Conservation (phyloP, 345 rosid species). For the Trapa bicornis region DNA sequence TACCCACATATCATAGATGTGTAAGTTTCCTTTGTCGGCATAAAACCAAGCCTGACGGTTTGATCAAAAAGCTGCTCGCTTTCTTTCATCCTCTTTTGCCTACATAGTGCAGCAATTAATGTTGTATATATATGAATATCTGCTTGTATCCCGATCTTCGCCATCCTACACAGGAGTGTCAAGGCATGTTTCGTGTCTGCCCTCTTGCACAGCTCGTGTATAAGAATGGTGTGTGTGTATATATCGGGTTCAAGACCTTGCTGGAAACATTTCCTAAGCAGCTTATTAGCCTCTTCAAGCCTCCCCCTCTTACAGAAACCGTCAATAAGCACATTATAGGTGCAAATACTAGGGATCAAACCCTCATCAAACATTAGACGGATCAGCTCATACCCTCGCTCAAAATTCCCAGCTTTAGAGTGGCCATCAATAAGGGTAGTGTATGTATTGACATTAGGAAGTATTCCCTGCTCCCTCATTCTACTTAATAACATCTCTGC, state of each 20-base stretch:
- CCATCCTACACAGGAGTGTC: constrained; percentile 48
- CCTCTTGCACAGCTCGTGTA: constrained; percentile 54
- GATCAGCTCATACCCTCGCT: constrained; percentile 63
- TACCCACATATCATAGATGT: constrained; percentile 76
- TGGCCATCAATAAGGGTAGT: constrained; percentile 63
- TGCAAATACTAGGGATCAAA: constrained; percentile 45
- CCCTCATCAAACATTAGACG: constrained; percentile 52
- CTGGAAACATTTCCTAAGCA: constrained; percentile 35
- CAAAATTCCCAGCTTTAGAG: constrained; percentile 58
- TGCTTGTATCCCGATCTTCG: constrained; percentile 43
- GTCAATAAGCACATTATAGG: constrained; percentile 46
- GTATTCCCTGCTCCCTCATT: constrained; percentile 78
- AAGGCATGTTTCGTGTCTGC: constrained; percentile 38
- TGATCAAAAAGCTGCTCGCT: constrained; percentile 49
- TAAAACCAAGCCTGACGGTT: constrained; percentile 37
- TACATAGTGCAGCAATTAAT: constrained; percentile 56
- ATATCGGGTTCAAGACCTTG: constrained; percentile 55
- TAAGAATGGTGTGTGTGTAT: constrained; percentile 74
- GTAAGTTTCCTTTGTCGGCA: constrained; percentile 81
- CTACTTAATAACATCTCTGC: constrained; percentile 74
- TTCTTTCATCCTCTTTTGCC: constrained; percentile 52
- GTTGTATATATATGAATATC: constrained; percentile 58
- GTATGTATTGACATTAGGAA: constrained; percentile 61
- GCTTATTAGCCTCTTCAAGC: constrained; percentile 46
- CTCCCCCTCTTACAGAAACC: constrained; percentile 60